Conservation (phyloP, 2,329 filamentous ascomycete genomes). For the Stemphylium beticola region DNA sequence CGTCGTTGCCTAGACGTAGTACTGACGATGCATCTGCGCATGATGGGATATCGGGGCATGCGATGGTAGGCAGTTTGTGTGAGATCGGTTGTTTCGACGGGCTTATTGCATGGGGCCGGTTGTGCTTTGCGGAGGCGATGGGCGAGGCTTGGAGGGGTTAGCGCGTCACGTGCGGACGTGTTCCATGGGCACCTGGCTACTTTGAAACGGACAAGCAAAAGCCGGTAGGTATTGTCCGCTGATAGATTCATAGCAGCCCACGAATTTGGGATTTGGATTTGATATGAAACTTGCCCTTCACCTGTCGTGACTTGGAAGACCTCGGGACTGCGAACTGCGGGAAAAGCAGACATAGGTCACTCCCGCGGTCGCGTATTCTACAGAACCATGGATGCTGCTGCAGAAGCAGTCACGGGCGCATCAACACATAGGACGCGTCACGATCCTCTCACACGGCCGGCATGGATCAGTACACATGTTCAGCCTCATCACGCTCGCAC, state of each 20-base stretch:
- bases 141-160: conserved; percentile 5
- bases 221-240: too few relatives aligned
- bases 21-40: not conserved
- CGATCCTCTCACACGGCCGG: not conserved
- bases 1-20: conserved; percentile 38
- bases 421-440: not conserved
- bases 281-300: too few relatives aligned
- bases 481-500: conserved; percentile 5
- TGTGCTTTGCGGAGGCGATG: conserved; percentile 8
- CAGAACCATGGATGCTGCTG: too few relatives aligned
- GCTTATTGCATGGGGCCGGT: conserved; percentile 1
- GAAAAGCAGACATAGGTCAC: too few relatives aligned
- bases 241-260: too few relatives aligned
- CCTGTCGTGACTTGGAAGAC: too few relatives aligned
- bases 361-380: too few relatives aligned
- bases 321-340: too few relatives aligned
- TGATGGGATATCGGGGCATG: not conserved
- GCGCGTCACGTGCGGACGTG: conserved; percentile 18
- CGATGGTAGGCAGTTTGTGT: conserved; percentile 6
- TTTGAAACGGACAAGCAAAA: not conserved
- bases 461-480: not conserved
- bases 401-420: too few relatives aligned
- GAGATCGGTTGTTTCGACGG: not conserved
- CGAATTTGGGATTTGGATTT: too few relatives aligned
- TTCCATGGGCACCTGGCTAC: not conserved